Evolutionary conservation across 2,329 filamentous ascomycete genomes (phyloP), one percentile per base, ranked within the genome.

Genomic region (Hirsutella minnesotensis): DNA sequence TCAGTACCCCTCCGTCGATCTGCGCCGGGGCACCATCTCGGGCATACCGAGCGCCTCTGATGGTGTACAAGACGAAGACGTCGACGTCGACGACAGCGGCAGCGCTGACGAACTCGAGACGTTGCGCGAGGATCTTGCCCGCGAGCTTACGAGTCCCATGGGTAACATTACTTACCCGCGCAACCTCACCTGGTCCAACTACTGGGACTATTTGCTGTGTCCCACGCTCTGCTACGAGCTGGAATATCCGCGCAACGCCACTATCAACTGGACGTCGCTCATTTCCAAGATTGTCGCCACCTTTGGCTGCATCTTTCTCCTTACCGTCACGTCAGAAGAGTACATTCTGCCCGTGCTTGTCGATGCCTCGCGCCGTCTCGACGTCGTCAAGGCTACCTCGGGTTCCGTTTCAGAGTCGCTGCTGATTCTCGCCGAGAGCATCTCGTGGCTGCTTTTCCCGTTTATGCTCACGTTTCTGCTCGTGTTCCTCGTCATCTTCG

Each of bases 221-320:
- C 92, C 92, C 15, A 98, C 92, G 0, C 75, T 98, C 18, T 98
- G 92, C 70, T 98, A 98, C 64, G 92, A 98, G 64, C 73, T 96
- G 40, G 90, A 96, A 60, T 98, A 96, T 60, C 92, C 92, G 2
- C 82, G 92, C 39, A 88, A 77, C 10, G 60, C 73, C 12, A 66
- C 69, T n/a, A 79, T 87, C 45, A 78, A 86, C 52, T 95, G 86
- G 81, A 73, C 78, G 18, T 82, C 88, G 49, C 75, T 96, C 37
- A 77, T 86, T 45, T 85, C 82, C 61, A 96, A 96, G 64, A 79
- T 86, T 19, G 64, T 89, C 15, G 92, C 92, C 38, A 84, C 92
- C 1, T 96, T 96, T 58, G 92, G 92, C 39, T 95, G 90, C 63
- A 94, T 98, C 57, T 96, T 95, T 63, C 75, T 98, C 19, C 73